Percentiles rank a stretch among this genome's conserved stretches.
Conservation (phyloP, 495 filamentous ascomycete genomes). For the Copromyces sp. region DNA sequence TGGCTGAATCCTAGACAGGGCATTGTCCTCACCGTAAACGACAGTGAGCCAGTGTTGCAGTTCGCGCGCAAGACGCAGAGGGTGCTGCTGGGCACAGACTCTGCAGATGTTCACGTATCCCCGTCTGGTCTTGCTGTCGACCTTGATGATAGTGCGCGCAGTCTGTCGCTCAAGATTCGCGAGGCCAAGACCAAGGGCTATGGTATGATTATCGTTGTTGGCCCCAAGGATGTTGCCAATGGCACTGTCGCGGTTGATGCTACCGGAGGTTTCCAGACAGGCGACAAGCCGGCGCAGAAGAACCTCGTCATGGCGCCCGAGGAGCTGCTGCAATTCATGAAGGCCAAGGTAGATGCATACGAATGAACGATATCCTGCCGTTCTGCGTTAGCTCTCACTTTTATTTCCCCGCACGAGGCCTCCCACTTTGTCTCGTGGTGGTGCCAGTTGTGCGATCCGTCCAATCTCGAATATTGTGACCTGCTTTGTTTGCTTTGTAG, state of each 20-base stretch:
- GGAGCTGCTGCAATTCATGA: slow-evolving; percentile 24
- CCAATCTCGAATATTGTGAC: not conserved
- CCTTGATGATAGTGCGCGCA: slow-evolving; percentile 53
- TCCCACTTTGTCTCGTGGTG: slow-evolving; percentile 13
- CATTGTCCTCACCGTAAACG: slow-evolving; percentile 66
- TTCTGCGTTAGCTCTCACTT: slow-evolving; percentile 58
- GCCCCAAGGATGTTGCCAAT: slow-evolving; percentile 40
- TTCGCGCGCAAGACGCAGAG: slow-evolving; percentile 43
- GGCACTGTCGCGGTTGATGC: slow-evolving; percentile 26
- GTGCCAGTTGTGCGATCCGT: not conserved
- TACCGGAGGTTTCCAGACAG: slow-evolving; percentile 7
- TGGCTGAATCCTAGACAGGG: slow-evolving; percentile 83
- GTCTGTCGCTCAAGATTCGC: slow-evolving; percentile 56
- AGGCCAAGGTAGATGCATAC: slow-evolving; percentile 24
- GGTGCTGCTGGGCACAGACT: slow-evolving; percentile 32
- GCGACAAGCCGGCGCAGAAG: slow-evolving; percentile 4
- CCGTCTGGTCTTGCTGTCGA: slow-evolving; percentile 56
- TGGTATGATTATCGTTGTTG: slow-evolving; percentile 64
- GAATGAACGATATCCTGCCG: slow-evolving; percentile 25
- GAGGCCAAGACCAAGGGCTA: slow-evolving; percentile 67
- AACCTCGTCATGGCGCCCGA: slow-evolving; percentile 23
- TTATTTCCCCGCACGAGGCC: slow-evolving; percentile 60
- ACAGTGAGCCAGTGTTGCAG: slow-evolving; percentile 46
- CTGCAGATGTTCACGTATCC: slow-evolving; percentile 26
- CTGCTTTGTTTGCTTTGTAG: not conserved